Conservation (phyloP, 805 yeast species). For the Cyberlindnera euphorbiiphila region DNA sequence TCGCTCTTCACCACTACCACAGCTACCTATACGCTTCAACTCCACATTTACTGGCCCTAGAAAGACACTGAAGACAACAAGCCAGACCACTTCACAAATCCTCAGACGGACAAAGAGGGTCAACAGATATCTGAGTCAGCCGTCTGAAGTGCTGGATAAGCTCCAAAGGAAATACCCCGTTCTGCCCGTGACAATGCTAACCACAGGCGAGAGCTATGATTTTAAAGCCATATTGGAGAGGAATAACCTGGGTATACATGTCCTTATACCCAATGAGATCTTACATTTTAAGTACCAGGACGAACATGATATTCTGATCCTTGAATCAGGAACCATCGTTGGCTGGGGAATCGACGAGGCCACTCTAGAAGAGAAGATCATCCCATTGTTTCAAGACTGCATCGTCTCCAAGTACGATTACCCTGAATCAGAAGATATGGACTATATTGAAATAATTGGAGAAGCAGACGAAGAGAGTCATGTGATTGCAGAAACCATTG, state of each 20-base stretch:
- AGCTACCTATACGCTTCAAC: constrained; percentile 1
- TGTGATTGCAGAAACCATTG: constrained; percentile 66
- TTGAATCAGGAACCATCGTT: constrained; percentile 75
- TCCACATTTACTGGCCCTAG: not conserved
- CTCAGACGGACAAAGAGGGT: constrained; percentile 16
- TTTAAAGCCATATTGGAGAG: constrained; percentile 37
- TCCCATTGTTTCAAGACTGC: constrained; percentile 50
- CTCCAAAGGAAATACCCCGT: constrained; percentile 10
- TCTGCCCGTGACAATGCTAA: constrained; percentile 60
- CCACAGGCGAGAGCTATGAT: constrained; percentile 71
- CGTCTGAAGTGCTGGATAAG: constrained; percentile 4
- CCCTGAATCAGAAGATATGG: constrained; percentile 83
- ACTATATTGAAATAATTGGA: constrained; percentile 43
- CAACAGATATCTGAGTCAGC: constrained; percentile 4
- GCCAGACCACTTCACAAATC: constrained; percentile 11
- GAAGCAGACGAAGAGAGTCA: constrained; percentile 33
- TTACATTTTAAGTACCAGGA: constrained; percentile 45
- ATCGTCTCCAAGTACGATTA: constrained; percentile 42
- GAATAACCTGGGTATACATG: constrained; percentile 32
- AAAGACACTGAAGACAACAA: constrained; percentile 10
- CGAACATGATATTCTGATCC: constrained; percentile 57
- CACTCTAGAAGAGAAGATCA: constrained; percentile 40
- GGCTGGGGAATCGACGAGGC: constrained; percentile 78
- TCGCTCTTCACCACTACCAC: too few species aligned
- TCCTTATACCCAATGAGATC: constrained; percentile 65